phyloP scores from a whole-genome alignment of 1,139 yeast genomes.

The Candida sanyaensis region DNA sequence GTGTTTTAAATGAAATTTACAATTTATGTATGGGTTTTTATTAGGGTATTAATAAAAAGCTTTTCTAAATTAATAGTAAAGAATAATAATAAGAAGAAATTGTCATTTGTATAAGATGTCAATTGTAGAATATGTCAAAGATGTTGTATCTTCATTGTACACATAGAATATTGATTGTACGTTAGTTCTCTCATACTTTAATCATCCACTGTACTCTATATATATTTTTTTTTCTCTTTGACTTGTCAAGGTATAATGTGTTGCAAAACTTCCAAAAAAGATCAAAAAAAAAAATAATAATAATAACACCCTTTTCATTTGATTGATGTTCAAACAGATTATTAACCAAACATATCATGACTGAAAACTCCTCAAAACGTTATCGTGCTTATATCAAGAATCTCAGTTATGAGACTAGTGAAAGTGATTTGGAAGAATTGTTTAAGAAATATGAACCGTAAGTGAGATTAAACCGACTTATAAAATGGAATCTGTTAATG shows the following conservation, averaged over 20 bases:
- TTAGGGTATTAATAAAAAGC: constrained; percentile 16
- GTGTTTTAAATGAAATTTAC: constrained; percentile 1
- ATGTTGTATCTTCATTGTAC: too few relatives aligned
- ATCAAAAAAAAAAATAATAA: neutral
- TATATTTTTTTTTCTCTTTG: neutral
- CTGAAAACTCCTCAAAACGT: constrained; percentile 7
- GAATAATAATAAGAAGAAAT: neutral
- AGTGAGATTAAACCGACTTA: constrained; percentile 3
- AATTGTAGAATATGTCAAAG: too few relatives aligned
- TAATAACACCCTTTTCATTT: neutral
- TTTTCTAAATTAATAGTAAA: neutral
- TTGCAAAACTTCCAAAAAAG: neutral
- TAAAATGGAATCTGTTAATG: neutral
- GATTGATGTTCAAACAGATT: neutral
- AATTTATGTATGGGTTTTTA: constrained; percentile 16
- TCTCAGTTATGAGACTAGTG: constrained; percentile 69
- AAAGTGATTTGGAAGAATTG: constrained; percentile 71
- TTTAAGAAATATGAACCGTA: constrained; percentile 59
- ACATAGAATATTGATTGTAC: too few relatives aligned
- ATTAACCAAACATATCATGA: neutral
- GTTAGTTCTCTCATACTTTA: too few relatives aligned
- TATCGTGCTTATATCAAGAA: constrained; percentile 79
- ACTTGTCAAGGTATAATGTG: neutral
- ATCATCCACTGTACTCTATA: too few relatives aligned
- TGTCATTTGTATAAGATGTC: too few relatives aligned